Evolutionary conservation across 108 stramenopile genomes (phyloP).

Genomic region (Fragilariopsis cylindrus): DNA sequence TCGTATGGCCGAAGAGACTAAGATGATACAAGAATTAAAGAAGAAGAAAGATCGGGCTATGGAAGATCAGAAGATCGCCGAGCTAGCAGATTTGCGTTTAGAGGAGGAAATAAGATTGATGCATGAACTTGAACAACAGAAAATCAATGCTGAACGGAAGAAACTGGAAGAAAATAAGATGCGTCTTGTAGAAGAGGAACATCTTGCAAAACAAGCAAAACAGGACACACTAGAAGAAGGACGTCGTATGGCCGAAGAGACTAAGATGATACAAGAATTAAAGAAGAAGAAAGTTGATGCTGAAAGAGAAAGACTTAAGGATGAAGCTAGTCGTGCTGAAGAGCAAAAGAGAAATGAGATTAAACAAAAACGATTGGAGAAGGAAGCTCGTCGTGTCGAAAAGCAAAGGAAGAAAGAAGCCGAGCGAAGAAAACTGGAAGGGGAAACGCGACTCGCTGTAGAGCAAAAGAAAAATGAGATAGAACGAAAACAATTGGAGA

Average conservation of each 20-base stretch:
- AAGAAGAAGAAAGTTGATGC: not conserved
- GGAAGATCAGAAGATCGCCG: not conserved
- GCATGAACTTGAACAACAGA: not conserved
- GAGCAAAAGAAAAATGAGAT: not conserved
- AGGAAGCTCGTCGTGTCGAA: not conserved
- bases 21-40: not conserved
- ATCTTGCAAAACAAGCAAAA: not conserved
- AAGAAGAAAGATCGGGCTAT: not conserved
- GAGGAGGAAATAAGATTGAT: not conserved
- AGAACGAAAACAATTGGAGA: not conserved
- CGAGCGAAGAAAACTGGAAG: not conserved
- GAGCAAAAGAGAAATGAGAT: not conserved
- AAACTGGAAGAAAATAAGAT: not conserved
- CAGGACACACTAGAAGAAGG: not conserved
- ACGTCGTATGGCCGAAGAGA: not conserved
- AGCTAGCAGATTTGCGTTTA: not conserved
- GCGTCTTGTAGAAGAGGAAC: not conserved
- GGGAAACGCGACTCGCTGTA: not conserved
- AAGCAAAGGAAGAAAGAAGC: conserved; percentile 10
- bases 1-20: not conserved
- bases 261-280: not conserved
- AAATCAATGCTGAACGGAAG: not conserved
- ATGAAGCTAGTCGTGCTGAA: not conserved
- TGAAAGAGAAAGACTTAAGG: not conserved
- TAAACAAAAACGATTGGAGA: not conserved